Conservation (phyloP, 1,139 yeast species). For the Taphrina sp. region DNA sequence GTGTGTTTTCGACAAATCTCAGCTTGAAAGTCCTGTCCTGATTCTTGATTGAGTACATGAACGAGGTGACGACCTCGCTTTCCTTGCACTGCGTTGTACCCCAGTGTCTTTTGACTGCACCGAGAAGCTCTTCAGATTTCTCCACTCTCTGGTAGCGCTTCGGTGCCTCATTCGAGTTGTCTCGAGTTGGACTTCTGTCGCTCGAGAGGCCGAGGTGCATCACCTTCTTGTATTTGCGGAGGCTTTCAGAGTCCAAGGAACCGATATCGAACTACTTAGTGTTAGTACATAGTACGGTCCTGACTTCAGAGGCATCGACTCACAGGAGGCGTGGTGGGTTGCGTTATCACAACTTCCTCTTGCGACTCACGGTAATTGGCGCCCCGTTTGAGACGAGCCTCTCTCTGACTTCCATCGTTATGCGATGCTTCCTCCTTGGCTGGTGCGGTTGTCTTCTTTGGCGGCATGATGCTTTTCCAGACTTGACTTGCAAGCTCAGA, state of each 20-base stretch:
- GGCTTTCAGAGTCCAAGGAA: slow-evolving; percentile 3
- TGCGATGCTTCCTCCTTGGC: slow-evolving; percentile 8
- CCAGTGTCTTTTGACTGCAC: slow-evolving; percentile 28
- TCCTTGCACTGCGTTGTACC: slow-evolving; percentile 18
- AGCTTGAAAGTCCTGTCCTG: slow-evolving; percentile 29
- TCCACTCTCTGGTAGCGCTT: slow-evolving; percentile 22
- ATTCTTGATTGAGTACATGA: slow-evolving; percentile 24
- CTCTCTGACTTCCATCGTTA: slow-evolving; percentile 2
- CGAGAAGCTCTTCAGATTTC: slow-evolving; percentile 16
- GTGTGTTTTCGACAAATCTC: slow-evolving; percentile 19
- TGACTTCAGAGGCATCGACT: background rate
- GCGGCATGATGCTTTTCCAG: too few species aligned
- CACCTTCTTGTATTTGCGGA: slow-evolving; percentile 25
- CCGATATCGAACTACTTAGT: slow-evolving; percentile 18
- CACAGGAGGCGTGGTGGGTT: background rate
- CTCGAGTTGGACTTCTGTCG: background rate
- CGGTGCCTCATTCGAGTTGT: slow-evolving; percentile 5
- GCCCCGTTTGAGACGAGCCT: slow-evolving; percentile 20
- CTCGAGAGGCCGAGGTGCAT: slow-evolving; percentile 13
- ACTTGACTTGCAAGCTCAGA: too few species aligned
- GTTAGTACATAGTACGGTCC: background rate
- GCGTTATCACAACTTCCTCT: background rate
- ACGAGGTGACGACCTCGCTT: slow-evolving; percentile 21
- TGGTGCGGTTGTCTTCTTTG: slow-evolving; percentile 14
- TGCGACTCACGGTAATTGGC: slow-evolving; percentile 10